Percentiles rank a stretch among this genome's conserved stretches.
Conservation (phyloP, 768 basidiomycete genomes). For the Pulveroboletus sp. region DNA sequence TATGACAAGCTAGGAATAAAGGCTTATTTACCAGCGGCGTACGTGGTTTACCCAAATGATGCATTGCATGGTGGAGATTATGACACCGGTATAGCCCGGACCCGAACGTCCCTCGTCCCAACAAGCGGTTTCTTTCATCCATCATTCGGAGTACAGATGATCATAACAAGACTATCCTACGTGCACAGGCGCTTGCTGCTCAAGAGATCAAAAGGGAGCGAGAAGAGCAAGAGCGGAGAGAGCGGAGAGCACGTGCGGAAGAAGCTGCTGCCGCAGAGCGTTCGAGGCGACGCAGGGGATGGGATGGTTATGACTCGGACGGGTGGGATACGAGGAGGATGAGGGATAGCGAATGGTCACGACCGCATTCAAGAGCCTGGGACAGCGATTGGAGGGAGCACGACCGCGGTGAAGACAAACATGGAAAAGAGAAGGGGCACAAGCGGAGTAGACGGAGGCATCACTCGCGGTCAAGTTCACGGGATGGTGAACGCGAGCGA, state of each 20-base stretch:
- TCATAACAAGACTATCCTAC: constrained; percentile 84
- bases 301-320: constrained; percentile 26
- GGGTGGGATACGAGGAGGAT: constrained; percentile 37
- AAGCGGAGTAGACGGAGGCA: constrained; percentile 22
- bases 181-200: constrained; percentile 67
- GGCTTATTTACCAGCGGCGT: constrained; percentile 62
- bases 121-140: constrained; percentile 76
- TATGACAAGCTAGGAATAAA: constrained; percentile 75
- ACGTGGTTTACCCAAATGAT: constrained; percentile 33
- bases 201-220: constrained; percentile 67
- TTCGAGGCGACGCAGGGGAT: constrained; percentile 37
- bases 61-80: background rate
- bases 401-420: constrained; percentile 36
- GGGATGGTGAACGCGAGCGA: constrained; percentile 14
- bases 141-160: constrained; percentile 95
- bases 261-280: constrained; percentile 72
- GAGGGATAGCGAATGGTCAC: constrained; percentile 37
- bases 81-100: constrained; percentile 45
- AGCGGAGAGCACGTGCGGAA: constrained; percentile 63
- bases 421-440: constrained; percentile 16
- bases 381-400: constrained; percentile 46
- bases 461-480: constrained; percentile 32
- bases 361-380: constrained; percentile 43
- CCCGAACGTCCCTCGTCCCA: constrained; percentile 70
- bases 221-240: constrained; percentile 60